Evolutionary conservation across 306 rosid genomes (phyloP), one percentile per base, ranked within the genome.

Genomic region (Dryas alaskensis): DNA sequence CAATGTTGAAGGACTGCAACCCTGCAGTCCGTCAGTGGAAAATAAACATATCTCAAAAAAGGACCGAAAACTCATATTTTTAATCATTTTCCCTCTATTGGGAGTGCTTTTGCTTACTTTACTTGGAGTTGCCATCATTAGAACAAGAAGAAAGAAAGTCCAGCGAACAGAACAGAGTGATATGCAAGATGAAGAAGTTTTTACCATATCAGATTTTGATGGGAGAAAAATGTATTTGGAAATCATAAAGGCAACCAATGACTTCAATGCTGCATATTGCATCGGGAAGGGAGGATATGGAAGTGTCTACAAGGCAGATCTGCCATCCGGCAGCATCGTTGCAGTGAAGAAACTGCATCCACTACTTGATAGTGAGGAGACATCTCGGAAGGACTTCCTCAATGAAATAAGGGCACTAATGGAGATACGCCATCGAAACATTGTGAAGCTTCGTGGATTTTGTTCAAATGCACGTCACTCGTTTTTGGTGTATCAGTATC

Each of bases 231-330:
- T 61, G 64, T 61, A 60, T 6, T 4, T 14, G 3, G 64, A 77
- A 40, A 69, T 69, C 70, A 25, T 69, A 63, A 13, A 17, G 12
- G 69, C 76, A 64, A 77, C 75, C 6, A 17, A 43, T 17, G 10
- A 43, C 42, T 77, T 77, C 43, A 57, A 69, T 42, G 12, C 47
- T 3, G 8, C 1, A 0, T 69, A 59, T 70, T 77, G 70, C 71
- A 52, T 70, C 44, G 76, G 81, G 17, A 63, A 12, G 1, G 81
- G 80, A 22, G 48, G 65, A 60, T 42, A 2, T 16, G 81, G 81
- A 72, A 65, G 61, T 6, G 69, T 72, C 37, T 59, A 78, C 4
- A 64, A 49, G 49, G 73, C 65, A 65, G 9, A 65, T 2, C 43
- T 65, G 17, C 39, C 25, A 46, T 44, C 58, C 0, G 72, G 72